Percentiles rank a stretch among this genome's conserved stretches.
These are phyloP conservation scores for Pharus latifolius DNA, from an alignment of 176 grass and related monocot species.

Conservation along the genomic window DNA sequence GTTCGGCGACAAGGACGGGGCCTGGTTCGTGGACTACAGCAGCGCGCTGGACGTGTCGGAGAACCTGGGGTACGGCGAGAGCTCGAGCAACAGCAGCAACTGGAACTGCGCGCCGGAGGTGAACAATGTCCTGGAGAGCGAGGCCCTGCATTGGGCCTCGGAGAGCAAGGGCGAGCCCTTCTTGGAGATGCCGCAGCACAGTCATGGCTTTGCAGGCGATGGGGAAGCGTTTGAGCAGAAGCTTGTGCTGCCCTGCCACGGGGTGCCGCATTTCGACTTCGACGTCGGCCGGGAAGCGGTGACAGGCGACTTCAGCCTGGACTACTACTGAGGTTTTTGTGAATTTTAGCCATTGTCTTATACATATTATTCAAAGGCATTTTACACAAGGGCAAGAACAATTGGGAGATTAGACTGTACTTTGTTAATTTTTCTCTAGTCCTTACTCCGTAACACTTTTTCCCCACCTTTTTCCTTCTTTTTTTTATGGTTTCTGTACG, in stretches of 20 bases:
- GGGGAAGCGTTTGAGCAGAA: slow-evolving; percentile 48
- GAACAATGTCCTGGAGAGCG: slow-evolving; percentile 26
- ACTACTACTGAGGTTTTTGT: slow-evolving; percentile 41
- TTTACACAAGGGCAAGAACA: slow-evolving; percentile 9
- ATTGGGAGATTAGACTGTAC: slow-evolving; percentile 28
- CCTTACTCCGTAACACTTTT: slow-evolving; percentile 12
- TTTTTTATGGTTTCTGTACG: slow-evolving; percentile 1
- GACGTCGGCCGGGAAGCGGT: slow-evolving; percentile 26
- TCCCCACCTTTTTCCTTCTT: neutral
- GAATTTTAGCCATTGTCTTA: slow-evolving; percentile 1
- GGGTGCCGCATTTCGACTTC: slow-evolving; percentile 41
- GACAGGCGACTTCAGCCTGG: slow-evolving; percentile 61
- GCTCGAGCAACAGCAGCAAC: slow-evolving; percentile 80
- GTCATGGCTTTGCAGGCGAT: neutral
- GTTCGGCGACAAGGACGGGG: slow-evolving; percentile 7
- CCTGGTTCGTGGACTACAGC: slow-evolving; percentile 49
- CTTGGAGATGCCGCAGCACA: neutral
- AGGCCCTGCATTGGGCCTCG: slow-evolving; percentile 56
- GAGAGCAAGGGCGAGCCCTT: slow-evolving; percentile 27
- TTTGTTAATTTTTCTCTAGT: slow-evolving; percentile 33
- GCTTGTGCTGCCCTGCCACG: slow-evolving; percentile 39
- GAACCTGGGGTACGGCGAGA: slow-evolving; percentile 66
- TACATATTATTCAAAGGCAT: slow-evolving; percentile 8
- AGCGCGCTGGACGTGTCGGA: slow-evolving; percentile 67
- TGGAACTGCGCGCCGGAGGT: slow-evolving; percentile 48